phyloP scores from a whole-genome alignment of 2,329 filamentous ascomycete species.

The Penicillium sp. region DNA sequence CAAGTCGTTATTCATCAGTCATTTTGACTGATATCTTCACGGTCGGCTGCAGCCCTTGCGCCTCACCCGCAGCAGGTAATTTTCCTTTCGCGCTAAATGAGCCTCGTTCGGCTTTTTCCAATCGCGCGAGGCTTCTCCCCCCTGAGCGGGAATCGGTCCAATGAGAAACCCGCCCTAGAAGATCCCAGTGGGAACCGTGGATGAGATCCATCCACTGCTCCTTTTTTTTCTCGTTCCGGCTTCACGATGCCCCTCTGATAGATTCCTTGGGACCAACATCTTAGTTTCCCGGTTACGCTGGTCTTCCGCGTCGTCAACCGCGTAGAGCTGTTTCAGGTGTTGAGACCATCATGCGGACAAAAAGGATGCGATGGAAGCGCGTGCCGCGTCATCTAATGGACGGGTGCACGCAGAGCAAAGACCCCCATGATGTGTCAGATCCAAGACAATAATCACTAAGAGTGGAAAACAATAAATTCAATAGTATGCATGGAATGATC shows the following conservation, averaged over 20 bases:
- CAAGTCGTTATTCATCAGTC: neutral
- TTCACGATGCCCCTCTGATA: neutral
- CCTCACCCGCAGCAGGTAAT: neutral
- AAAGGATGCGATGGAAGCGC: neutral
- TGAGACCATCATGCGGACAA: neutral
- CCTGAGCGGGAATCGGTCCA: conserved; percentile 18
- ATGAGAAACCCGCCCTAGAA: conserved; percentile 10
- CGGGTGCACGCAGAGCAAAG: neutral
- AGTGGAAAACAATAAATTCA: neutral
- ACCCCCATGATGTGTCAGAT: conserved; percentile 14
- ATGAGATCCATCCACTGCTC: conserved; percentile 2
- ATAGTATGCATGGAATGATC: conserved; percentile 15
- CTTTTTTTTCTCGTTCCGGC: neutral
- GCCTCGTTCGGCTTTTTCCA: neutral
- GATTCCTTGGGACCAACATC: neutral
- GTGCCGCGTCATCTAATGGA: conserved; percentile 8
- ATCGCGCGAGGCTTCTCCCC: conserved; percentile 1
- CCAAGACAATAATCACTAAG: neutral
- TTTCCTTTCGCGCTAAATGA: neutral
- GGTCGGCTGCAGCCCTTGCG: neutral
- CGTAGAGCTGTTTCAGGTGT: conserved; percentile 1
- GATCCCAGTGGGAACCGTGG: conserved; percentile 18
- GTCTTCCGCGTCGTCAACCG: neutral
- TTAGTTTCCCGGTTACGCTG: neutral
- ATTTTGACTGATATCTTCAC: neutral